phyloP scores from a whole-genome alignment of 257 asterid species.

The Przewalskia tangutica region DNA sequence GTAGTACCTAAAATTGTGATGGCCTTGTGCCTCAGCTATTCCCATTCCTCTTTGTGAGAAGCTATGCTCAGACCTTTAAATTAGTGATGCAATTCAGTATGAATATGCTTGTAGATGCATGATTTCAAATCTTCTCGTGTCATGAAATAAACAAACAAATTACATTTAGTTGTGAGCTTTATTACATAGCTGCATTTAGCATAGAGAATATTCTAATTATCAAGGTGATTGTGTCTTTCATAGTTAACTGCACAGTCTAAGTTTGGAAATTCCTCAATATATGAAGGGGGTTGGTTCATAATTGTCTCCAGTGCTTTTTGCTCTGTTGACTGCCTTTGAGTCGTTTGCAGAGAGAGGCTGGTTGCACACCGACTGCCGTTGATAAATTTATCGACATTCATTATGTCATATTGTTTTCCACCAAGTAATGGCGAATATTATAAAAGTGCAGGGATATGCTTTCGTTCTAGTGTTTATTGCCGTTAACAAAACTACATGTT shows the following conservation, averaged over 20 bases:
- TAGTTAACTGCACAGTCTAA: no score
- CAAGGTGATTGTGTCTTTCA: not conserved
- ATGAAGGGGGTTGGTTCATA: not conserved
- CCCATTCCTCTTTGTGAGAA: not conserved
- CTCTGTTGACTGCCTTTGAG: not conserved
- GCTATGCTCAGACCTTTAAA: not conserved
- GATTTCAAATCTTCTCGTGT: not conserved
- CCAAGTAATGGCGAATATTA: no score
- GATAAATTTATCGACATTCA: no score
- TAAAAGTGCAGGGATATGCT: no score
- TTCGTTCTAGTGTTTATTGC: no score
- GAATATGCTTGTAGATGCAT: not conserved
- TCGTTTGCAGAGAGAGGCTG: no score
- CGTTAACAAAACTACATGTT: no score
- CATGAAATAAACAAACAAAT: not conserved
- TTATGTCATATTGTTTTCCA: no score
- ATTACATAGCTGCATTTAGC: not conserved
- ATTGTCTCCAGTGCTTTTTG: not conserved
- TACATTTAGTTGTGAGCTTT: not conserved
- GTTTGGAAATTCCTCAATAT: not conserved
- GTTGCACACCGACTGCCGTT: no score
- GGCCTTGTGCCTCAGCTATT: not conserved
- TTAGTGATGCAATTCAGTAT: not conserved
- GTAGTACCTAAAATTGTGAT: not conserved
- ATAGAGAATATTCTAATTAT: not conserved